Percentiles rank a stretch among this genome's conserved stretches.
These are phyloP conservation scores for Casuarina glauca DNA, from an alignment of 306 rosid species.

Conservation along the genomic window DNA sequence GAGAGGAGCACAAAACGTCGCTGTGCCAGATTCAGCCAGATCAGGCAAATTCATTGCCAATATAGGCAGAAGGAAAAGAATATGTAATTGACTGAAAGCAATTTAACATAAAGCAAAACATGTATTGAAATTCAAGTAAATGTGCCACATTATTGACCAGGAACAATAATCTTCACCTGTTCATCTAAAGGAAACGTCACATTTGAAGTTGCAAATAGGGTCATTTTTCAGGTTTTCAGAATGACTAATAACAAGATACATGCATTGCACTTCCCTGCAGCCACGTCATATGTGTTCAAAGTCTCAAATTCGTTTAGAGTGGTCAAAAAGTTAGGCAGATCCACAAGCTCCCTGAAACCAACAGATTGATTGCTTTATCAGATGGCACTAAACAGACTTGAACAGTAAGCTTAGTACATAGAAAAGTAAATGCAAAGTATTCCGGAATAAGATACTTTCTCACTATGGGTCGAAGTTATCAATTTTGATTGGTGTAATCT, in stretches of 20 bases:
- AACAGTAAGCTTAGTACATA: background rate
- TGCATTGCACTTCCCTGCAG: background rate
- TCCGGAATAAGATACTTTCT: constrained; percentile 23
- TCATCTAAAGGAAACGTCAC: background rate
- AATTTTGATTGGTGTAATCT: constrained; percentile 74
- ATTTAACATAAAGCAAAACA: background rate
- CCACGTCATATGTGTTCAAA: background rate
- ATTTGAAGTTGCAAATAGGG: background rate
- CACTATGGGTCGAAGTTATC: constrained; percentile 53
- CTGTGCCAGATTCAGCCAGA: background rate
- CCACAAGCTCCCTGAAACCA: background rate
- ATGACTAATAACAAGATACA: background rate
- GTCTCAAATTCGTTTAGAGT: background rate
- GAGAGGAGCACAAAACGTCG: no score
- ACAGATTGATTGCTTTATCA: constrained; percentile 2
- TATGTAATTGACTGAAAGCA: background rate
- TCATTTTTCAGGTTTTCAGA: background rate
- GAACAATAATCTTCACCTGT: background rate
- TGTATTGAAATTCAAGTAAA: background rate
- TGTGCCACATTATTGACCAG: background rate
- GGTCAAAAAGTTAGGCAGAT: background rate
- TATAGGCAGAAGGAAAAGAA: background rate
- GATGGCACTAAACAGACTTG: background rate
- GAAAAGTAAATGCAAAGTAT: background rate
- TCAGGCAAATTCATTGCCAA: background rate